These are phyloP conservation scores for Davidsoniella eucalypti DNA, from an alignment of 2,329 filamentous ascomycete genomes.

Conservation along the genomic window DNA sequence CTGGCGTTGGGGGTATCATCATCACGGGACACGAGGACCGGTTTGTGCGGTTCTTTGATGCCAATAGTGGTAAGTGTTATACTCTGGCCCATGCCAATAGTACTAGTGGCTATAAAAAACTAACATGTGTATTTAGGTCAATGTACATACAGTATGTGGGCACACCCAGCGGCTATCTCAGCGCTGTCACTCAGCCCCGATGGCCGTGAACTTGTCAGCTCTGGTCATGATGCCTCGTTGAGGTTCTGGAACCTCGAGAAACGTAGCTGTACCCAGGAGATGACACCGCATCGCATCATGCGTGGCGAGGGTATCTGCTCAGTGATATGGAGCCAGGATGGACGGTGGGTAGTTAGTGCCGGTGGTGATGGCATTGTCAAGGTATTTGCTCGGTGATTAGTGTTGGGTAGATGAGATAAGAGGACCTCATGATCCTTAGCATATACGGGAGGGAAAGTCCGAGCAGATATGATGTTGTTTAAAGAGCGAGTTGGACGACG, in stretches of 20 bases:
- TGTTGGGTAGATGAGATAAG: neutral
- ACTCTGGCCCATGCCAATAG: no score
- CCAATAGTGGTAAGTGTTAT: conserved; percentile 73
- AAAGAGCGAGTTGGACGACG: no score
- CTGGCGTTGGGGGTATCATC: conserved; percentile 77
- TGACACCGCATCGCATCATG: conserved; percentile 86
- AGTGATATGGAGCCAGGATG: conserved; percentile 91
- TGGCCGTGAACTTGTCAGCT: conserved; percentile 84
- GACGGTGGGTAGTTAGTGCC: conserved; percentile 82
- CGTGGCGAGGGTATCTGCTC: conserved; percentile 87
- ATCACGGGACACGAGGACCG: conserved; percentile 95
- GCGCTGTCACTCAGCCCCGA: conserved; percentile 84
- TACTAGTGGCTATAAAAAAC: neutral
- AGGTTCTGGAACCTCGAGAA: conserved; percentile 97
- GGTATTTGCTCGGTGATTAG: conserved; percentile 49
- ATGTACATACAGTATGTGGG: conserved; percentile 98
- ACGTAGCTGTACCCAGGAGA: conserved; percentile 84
- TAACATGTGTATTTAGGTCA: conserved; percentile 46
- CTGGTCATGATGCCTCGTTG: conserved; percentile 85
- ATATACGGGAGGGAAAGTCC: no score
- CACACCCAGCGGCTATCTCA: conserved; percentile 85
- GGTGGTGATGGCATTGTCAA: conserved; percentile 94
- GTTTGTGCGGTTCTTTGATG: conserved; percentile 94
- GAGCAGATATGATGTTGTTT: neutral
- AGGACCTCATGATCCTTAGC: neutral